Base-by-base conservation (phyloP, 768 basidiomycete species). In the Termitomyces sp. region DNA sequence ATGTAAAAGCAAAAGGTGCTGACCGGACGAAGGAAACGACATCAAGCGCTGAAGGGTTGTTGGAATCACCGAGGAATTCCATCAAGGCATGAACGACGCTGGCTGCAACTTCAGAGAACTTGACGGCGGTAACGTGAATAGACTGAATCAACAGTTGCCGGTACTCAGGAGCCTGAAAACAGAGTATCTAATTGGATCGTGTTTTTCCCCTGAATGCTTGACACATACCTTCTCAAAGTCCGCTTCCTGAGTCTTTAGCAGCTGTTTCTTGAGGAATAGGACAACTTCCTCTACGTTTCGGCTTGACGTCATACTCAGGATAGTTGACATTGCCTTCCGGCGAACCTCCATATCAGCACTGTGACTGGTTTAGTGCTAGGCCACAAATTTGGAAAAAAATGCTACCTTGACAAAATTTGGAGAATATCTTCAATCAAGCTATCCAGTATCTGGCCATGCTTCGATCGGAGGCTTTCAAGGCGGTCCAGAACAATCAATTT, bases 211-310 rank as follows among this genome's bases (percentile, higher is more conserved):
- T 8, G 27, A 13, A 27, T 20, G 6, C 13, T 30, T 30, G 16
- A 30, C 37, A 30, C 5, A 20, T 40, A 92, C 94, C 81, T 98
- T 98, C 70, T 98, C 96, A 61, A 88, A 91, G 56, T 95, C 92
- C 42, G 87, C 82, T 64, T 96, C 95, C 64, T 97, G 86, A 0
- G 96, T 98, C 69, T 86, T 88, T 66, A 91, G 85, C n/a, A 99
- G 79, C 68, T 98, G 95, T 72, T 98, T 99, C 82, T 98, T 98
- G 67, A 99, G 79, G 84, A 97, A 96, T 3, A 90, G 69, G 1
- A 96, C 95, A 1, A 98, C 93, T 51, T 98, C 97, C 68, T 98
- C 97, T 14, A 98, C 94, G 62, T 97, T 99, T 51, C 95, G 79
- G 64, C 91, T 91, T 16, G 92, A 89, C 0, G 94, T 91, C 90